Evolutionary conservation across 805 yeast genomes (phyloP).

Genomic region (Sugiyamaella smithiae): DNA sequence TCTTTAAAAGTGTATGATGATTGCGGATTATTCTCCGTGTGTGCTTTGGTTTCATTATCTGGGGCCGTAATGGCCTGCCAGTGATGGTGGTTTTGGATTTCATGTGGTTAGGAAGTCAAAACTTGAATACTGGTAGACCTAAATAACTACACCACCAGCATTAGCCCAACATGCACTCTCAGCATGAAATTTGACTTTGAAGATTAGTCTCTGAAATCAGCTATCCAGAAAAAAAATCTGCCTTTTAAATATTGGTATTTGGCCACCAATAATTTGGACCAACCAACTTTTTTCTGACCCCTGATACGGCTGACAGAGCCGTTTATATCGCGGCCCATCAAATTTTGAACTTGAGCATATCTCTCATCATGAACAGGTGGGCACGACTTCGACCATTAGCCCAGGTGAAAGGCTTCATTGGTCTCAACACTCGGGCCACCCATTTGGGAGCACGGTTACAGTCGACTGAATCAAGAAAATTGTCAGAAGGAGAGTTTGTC

Average conservation of each 20-base stretch:
- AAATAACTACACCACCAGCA: too few species aligned
- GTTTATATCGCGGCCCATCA: neutral
- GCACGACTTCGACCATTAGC: neutral
- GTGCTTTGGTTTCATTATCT: conserved; percentile 28
- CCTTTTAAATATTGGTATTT: too few species aligned
- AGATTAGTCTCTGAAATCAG: too few species aligned
- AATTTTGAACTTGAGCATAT: neutral
- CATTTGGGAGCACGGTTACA: neutral
- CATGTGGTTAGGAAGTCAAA: neutral
- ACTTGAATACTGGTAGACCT: too few species aligned
- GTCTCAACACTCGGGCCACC: neutral
- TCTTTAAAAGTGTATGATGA: conserved; percentile 68
- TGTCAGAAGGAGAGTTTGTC: conserved; percentile 10
- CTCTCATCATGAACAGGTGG: neutral
- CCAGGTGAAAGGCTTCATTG: neutral
- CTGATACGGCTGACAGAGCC: conserved; percentile 2
- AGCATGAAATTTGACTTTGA: too few species aligned
- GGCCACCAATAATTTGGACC: too few species aligned
- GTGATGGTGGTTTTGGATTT: conserved; percentile 33
- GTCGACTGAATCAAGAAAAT: neutral
- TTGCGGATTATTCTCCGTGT: conserved; percentile 72
- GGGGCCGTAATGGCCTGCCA: conserved; percentile 32
- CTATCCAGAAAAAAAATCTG: too few species aligned
- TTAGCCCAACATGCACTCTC: too few species aligned
- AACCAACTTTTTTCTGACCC: too few species aligned